These are phyloP conservation scores for Cryptococcus maquisensis DNA, from an alignment of 1,284 basidiomycete species.

Conservation along the genomic window DNA sequence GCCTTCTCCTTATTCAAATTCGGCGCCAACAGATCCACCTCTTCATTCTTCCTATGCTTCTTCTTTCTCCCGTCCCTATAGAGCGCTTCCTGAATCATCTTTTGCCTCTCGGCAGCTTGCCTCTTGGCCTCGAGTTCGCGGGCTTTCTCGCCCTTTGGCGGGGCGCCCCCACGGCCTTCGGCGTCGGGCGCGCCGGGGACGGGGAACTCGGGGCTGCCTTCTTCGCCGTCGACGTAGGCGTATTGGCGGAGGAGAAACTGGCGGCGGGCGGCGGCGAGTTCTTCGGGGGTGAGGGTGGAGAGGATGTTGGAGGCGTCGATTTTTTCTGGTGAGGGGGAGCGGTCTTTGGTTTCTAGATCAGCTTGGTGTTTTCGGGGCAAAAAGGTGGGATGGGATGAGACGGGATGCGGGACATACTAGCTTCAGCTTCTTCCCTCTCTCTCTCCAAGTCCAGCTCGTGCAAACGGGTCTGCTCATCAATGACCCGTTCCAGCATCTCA, in stretches of 20 bases:
- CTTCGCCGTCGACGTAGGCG: constrained; percentile 43
- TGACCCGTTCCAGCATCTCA: constrained; percentile 26
- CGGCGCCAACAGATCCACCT: constrained; percentile 44
- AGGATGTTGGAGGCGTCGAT: constrained; percentile 23
- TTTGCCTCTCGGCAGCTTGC: constrained; percentile 38
- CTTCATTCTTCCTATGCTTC: constrained; percentile 41
- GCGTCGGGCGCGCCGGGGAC: constrained; percentile 9
- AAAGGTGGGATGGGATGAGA: background rate
- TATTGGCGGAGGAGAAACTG: constrained; percentile 43
- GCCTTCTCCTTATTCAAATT: constrained; percentile 48
- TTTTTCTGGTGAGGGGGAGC: constrained; percentile 8
- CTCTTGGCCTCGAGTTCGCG: constrained; percentile 37
- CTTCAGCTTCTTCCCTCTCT: constrained; percentile 9
- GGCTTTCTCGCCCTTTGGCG: constrained; percentile 23
- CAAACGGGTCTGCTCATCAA: constrained; percentile 37
- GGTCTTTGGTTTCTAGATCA: background rate
- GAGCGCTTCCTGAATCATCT: constrained; percentile 39
- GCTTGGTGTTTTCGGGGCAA: background rate
- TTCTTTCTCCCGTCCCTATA: constrained; percentile 43
- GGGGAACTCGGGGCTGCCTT: constrained; percentile 14
- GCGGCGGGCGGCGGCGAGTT: constrained; percentile 37
- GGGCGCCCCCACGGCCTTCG: constrained; percentile 10
- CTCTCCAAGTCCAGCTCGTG: constrained; percentile 19
- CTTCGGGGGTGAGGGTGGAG: constrained; percentile 38
- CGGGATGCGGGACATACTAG: constrained; percentile 3